Base-by-base conservation (phyloP, 768 basidiomycete species). In the Calocybe gangraenosa region DNA sequence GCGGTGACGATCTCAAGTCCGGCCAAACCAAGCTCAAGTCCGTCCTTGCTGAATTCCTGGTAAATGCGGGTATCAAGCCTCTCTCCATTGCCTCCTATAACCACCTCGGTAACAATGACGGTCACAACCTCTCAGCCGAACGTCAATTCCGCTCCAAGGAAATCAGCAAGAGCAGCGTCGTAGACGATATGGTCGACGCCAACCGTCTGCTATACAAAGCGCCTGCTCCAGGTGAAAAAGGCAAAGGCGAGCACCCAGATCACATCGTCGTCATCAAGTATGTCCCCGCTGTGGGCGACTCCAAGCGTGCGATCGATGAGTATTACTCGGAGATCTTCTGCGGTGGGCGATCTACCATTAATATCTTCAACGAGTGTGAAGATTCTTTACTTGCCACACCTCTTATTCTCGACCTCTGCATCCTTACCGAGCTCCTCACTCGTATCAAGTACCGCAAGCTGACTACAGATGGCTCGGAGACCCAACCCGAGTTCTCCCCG, bases 261-360 rank as follows among this genome's bases (percentile, higher is more conserved):
- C 95, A 99, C 62, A 78, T 94, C 57, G 85, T 97, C 43, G 92
- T 95, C 45, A 95, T 95, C 79, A 95, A 95, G 75, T 95, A 95
- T 55, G 86, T 97, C 2, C 92, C 92, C 17, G 90, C 93, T 19
- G 93, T 95, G 22, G 94, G 95, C 31, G 96, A 98, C 71, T 91
- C 89, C 46, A 98, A 97, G 81, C 79, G 92, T 46, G 96, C 94
- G n/a, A 92, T 98, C 74, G 96, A 98, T 68, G 94, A 97, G 74
- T 98, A 97, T 70, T 92, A 93, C 67, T 94, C 91, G 9, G 94
- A 98, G 76, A 93, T 98, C 59, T 85, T 94, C 73, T 95, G 94
- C 61, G 94, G 94, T 55, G 94, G 94, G 21, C 75, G 91, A 51
- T 89, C 87, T 52, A 91, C 88, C 9, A 93, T 96, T 75, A 92